Percentiles rank a stretch among this genome's conserved stretches.
Evolutionary conservation across 2,329 filamentous ascomycete species (phyloP).

Genomic region (Pleurostoma richardsiae): DNA sequence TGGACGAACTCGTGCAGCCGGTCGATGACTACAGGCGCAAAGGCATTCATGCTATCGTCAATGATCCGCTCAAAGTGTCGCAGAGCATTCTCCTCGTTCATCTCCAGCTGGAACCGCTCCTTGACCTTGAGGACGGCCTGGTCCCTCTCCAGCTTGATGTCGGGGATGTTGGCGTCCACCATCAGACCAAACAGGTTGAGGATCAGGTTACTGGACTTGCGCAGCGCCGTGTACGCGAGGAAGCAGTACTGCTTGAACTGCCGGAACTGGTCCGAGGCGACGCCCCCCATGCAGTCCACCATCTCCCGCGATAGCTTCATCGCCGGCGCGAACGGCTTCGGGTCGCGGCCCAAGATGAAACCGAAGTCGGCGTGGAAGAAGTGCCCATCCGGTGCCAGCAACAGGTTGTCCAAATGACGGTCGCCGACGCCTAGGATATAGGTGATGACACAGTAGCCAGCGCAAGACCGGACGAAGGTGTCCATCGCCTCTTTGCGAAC

Average conservation of each 20-base stretch:
- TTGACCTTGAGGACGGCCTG: slow-evolving; percentile 93
- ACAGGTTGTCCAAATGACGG: slow-evolving; percentile 89
- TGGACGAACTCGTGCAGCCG: slow-evolving; percentile 91
- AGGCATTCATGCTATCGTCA: slow-evolving; percentile 82
- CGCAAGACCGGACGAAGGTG: slow-evolving; percentile 91
- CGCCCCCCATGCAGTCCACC: slow-evolving; percentile 96
- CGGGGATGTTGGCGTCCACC: slow-evolving; percentile 95
- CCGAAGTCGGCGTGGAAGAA: slow-evolving; percentile 99
- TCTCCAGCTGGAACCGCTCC: slow-evolving; percentile 87
- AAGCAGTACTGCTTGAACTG: slow-evolving; percentile 96
- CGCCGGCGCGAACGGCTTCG: slow-evolving; percentile 92
- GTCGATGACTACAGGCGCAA: slow-evolving; percentile 93
- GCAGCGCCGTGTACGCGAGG: slow-evolving; percentile 84
- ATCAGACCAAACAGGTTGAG: slow-evolving; percentile 94
- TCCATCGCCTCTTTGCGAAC: slow-evolving; percentile 91
- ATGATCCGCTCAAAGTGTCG: slow-evolving; percentile 84
- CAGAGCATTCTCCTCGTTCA: slow-evolving; percentile 89
- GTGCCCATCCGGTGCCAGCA: slow-evolving; percentile 82
- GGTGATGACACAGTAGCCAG: slow-evolving; percentile 97
- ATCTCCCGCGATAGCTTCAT: slow-evolving; percentile 98
- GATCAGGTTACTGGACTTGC: slow-evolving; percentile 86
- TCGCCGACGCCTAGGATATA: slow-evolving; percentile 96
- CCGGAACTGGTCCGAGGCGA: slow-evolving; percentile 72
- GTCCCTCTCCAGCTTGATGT: slow-evolving; percentile 87
- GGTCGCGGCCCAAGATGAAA: slow-evolving; percentile 93